These are phyloP conservation scores for Cladorrhinum sp. DNA, from an alignment of 2,329 filamentous ascomycete species.

Conservation along the genomic window DNA sequence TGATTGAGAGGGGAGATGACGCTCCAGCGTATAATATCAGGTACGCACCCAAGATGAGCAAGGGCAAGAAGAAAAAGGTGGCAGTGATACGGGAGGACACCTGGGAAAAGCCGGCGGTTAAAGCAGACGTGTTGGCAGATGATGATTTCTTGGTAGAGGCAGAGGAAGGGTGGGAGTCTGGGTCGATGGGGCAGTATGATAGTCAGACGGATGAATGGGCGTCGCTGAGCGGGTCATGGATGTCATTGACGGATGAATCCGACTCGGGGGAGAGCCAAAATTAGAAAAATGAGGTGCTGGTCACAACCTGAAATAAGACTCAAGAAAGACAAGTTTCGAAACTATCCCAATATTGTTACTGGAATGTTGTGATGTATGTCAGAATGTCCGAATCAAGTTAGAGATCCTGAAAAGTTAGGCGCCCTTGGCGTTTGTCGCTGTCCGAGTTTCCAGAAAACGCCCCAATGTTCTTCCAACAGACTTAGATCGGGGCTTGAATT, in stretches of 20 bases:
- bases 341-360: no score
- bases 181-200: slow-evolving; percentile 17
- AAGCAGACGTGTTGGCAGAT: not conserved
- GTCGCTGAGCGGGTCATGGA: slow-evolving; percentile 18
- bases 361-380: no score
- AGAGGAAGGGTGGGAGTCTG: slow-evolving; percentile 11
- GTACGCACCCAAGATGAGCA: no score
- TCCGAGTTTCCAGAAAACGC: no score
- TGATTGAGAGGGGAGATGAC: not conserved
- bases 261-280: not conserved
- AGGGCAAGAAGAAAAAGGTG: not conserved
- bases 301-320: not conserved
- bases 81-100: not conserved
- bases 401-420: no score
- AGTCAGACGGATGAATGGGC: slow-evolving; percentile 13
- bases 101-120: not conserved
- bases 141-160: slow-evolving; percentile 1
- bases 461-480: no score
- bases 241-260: slow-evolving; percentile 1
- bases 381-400: no score
- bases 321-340: no score
- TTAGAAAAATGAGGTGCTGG: not conserved
- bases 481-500: no score
- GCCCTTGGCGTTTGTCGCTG: no score
- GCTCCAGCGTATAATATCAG: no score